These are phyloP conservation scores for Suillus paluster DNA, from an alignment of 768 basidiomycete genomes.

Conservation along the genomic window DNA sequence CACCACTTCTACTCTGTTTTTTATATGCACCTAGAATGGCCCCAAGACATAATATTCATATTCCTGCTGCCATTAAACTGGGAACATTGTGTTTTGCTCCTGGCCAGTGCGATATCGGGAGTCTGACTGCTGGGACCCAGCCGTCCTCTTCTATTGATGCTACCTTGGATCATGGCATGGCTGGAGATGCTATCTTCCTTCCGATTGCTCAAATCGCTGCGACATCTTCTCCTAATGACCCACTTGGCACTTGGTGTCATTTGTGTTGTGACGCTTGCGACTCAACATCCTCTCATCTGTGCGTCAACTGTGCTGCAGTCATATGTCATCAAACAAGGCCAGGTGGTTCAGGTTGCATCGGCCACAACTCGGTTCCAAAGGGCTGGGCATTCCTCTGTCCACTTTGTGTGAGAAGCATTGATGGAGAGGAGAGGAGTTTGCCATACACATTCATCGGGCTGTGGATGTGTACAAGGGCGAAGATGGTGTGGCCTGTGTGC, in stretches of 20 bases:
- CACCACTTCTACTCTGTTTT: too few relatives aligned
- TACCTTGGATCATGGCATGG: too few relatives aligned
- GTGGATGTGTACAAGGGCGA: neutral
- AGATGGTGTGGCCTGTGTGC: neutral
- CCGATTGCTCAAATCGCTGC: too few relatives aligned
- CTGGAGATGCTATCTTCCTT: too few relatives aligned
- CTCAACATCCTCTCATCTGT: neutral
- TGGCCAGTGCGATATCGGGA: too few relatives aligned
- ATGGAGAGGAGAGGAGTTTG: neutral
- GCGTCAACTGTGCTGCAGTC: neutral
- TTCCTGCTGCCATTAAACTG: too few relatives aligned
- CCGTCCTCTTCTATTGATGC: too few relatives aligned
- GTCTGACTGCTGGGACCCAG: too few relatives aligned
- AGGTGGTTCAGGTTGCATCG: neutral
- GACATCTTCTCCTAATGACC: too few relatives aligned
- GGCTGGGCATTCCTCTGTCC: neutral
- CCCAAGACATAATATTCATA: too few relatives aligned
- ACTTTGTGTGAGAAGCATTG: neutral
- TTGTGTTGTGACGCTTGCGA: neutral
- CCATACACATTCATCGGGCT: neutral
- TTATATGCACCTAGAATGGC: too few relatives aligned
- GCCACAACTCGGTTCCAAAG: neutral
- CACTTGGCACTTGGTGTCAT: neutral
- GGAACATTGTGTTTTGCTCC: too few relatives aligned
- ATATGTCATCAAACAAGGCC: neutral